Base-by-base conservation (phyloP, 352 stramenopile species). In the Phytophthora aleatoria region DNA sequence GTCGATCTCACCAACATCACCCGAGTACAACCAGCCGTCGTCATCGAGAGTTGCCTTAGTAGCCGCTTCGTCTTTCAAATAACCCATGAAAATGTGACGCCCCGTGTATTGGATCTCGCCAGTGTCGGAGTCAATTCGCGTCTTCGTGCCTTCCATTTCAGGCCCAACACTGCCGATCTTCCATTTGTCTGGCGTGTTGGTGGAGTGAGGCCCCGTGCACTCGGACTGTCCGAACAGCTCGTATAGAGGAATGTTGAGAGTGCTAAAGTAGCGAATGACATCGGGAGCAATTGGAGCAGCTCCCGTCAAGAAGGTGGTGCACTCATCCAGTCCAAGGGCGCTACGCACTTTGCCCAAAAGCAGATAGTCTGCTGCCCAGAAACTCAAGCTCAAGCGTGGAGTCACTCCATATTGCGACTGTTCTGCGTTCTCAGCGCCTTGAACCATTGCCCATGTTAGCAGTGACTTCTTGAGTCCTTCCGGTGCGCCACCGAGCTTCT, bases 191-290 rank as follows among this genome's bases (percentile, higher is more conserved):
- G 69, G 70, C 11, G 85, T 57, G 64, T 89, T 89, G 60, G 90
- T 86, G 20, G 83, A 81, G 66, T 86, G 83, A 33, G 92, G 85
- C 1, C 92, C 94, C 4, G 90, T 97, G 65, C 87, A 96, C 75
- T 98, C 92, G 5, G 86, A 96, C 73, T 98, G 88, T 13, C 94
- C 94, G 50, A 93, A 91, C 41, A 97, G 64, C 68, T 98, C 95
- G 61, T 95, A 91, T 47, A 99, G 83, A 31, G 90, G 90, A 28
- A 98, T 97, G 73, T 98, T 95, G n/a, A 98, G 71, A 9, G 82
- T 96, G 39, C 81, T 87, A 57, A 98, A 97, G 72, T 97, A 98
- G 45, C 87, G 77, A 54, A 89, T 70, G 49, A 75, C 76, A 24
- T 88, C 76, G 4, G 67, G 69, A 6, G 71, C 72, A 61, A 89